Conservation (phyloP, 192 early-diverging fungal species). For the Spinellus fusiger region DNA sequence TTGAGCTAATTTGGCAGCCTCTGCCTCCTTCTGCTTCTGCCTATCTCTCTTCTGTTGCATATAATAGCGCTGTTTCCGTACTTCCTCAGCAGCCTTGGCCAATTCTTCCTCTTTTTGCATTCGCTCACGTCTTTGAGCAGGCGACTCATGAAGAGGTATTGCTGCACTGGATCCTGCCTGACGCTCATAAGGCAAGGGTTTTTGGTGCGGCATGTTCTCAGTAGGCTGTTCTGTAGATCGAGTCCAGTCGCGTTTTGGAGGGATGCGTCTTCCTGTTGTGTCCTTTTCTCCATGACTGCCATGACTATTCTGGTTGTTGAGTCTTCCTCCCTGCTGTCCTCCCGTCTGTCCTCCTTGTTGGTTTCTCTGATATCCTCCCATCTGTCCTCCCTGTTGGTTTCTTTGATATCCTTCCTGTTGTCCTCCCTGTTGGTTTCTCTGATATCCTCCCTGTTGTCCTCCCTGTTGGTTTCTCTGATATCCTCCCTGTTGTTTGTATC, state of each 20-base stretch:
- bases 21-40: conserved; percentile 4
- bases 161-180: conserved; percentile 25
- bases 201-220: conserved; percentile 26
- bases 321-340: background rate
- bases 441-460: too few relatives aligned
- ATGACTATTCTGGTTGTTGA: background rate
- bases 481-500: too few relatives aligned
- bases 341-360: too few relatives aligned
- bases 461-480: too few relatives aligned
- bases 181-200: conserved; percentile 13
- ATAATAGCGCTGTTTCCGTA: conserved; percentile 7
- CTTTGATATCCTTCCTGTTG: too few relatives aligned
- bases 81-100: background rate
- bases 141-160: conserved; percentile 10
- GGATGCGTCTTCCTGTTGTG: background rate
- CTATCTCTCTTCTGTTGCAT: conserved; percentile 9
- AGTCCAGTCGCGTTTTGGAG: conserved; percentile 18
- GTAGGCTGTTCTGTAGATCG: conserved; percentile 19
- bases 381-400: too few relatives aligned
- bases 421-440: too few relatives aligned
- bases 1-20: conserved; percentile 28
- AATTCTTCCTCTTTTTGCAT: conserved; percentile 26
- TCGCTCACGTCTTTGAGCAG: conserved; percentile 12
- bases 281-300: background rate
- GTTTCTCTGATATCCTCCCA: too few relatives aligned